Percentiles rank a stretch among this genome's conserved stretches.
Conservation (phyloP, 192 early-diverging fungal species). For the Backusella circina region DNA sequence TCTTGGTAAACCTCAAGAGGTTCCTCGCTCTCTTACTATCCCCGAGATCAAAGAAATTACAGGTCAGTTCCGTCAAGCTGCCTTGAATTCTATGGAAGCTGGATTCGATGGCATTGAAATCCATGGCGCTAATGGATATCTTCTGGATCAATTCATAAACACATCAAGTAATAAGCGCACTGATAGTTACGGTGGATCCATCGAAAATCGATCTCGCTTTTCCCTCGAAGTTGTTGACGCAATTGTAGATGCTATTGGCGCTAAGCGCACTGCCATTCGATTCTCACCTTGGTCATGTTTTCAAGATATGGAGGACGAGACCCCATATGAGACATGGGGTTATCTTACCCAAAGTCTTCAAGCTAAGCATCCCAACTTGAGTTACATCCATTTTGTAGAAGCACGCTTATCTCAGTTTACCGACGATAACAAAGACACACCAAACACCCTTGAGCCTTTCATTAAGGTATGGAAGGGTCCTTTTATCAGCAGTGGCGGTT, state of each 20-base stretch:
- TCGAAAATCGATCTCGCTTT: constrained; percentile 18
- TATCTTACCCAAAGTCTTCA: constrained; percentile 17
- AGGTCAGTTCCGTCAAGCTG: constrained; percentile 35
- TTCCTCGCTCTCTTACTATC: constrained; percentile 14
- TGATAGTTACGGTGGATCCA: constrained; percentile 18
- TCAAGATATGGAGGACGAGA: constrained; percentile 27
- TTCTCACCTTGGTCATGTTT: constrained; percentile 27
- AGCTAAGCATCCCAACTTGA: constrained; percentile 20
- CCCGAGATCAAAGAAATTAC: constrained; percentile 4
- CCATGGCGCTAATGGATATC: constrained; percentile 90
- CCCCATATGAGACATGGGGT: constrained; percentile 17
- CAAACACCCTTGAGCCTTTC: not conserved
- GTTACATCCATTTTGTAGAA: constrained; percentile 28
- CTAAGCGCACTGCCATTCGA: constrained; percentile 23
- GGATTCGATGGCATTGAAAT: constrained; percentile 88
- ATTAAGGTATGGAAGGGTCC: not conserved
- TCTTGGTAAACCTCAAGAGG: not conserved
- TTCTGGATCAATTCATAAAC: constrained; percentile 74
- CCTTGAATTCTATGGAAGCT: constrained; percentile 67
- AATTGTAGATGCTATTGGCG: constrained; percentile 8
- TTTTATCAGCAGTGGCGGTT: constrained; percentile 20
- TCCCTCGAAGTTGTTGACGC: constrained; percentile 19
- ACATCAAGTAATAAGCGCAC: constrained; percentile 77
- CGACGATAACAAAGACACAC: not conserved
- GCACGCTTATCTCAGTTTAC: constrained; percentile 5